These are phyloP conservation scores for Pulicaria dysenterica DNA, from an alignment of 129 eudicot genomes.

Conservation along the genomic window DNA sequence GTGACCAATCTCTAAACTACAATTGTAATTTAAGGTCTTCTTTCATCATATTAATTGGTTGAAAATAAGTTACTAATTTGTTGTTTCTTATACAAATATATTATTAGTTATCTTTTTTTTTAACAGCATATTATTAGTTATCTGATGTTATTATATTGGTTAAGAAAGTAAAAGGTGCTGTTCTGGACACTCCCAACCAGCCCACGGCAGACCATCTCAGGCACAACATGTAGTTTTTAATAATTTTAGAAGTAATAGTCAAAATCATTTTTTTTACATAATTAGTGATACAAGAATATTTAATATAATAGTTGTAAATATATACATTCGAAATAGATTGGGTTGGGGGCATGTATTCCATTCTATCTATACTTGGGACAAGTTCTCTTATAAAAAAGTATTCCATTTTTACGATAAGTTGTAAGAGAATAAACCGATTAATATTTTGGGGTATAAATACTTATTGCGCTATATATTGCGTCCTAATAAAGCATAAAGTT, in stretches of 20 bases:
- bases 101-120: too few species aligned
- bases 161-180: too few species aligned
- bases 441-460: constrained; percentile 16
- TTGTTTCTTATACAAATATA: too few species aligned
- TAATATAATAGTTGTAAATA: neutral
- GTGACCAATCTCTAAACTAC: too few species aligned
- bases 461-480: constrained; percentile 11
- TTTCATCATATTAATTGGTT: constrained; percentile 18
- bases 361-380: constrained; percentile 14
- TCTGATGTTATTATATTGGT: too few species aligned
- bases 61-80: neutral
- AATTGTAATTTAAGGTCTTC: neutral
- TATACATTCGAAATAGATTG: constrained; percentile 4
- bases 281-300: neutral
- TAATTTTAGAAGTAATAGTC: too few species aligned
- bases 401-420: constrained; percentile 33
- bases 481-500: constrained; percentile 20
- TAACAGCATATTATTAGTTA: too few species aligned
- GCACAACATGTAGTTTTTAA: too few species aligned
- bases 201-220: too few species aligned
- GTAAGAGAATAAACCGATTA: constrained; percentile 22
- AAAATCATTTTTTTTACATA: too few species aligned
- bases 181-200: too few species aligned
- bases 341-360: constrained; percentile 25
- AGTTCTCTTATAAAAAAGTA: constrained; percentile 22